These are phyloP conservation scores for Hanseniaspora uvarum DNA, from an alignment of 1,139 yeast genomes.

Conservation along the genomic window DNA sequence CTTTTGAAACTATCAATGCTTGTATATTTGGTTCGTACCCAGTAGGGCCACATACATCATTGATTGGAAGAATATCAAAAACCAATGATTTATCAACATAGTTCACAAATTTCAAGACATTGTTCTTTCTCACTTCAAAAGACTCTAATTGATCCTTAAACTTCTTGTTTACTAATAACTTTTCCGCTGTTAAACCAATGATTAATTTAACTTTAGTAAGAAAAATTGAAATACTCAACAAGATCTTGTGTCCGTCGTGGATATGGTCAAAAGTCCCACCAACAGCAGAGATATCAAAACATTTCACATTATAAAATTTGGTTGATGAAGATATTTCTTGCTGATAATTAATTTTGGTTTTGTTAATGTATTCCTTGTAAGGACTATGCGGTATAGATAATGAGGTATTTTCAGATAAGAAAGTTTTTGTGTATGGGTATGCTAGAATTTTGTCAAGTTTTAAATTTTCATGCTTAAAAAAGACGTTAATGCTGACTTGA, in stretches of 20 bases:
- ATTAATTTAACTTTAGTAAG: slow-evolving; percentile 38
- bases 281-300: slow-evolving; percentile 44
- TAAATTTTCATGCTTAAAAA: neutral
- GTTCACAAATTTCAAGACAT: slow-evolving; percentile 42
- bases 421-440: neutral
- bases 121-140: slow-evolving; percentile 41
- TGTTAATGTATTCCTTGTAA: neutral
- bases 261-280: slow-evolving; percentile 98
- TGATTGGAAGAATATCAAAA: slow-evolving; percentile 47
- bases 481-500: slow-evolving; percentile 3
- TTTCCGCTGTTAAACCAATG: slow-evolving; percentile 78
- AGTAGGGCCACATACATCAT: slow-evolving; percentile 92
- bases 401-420: neutral
- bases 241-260: slow-evolving; percentile 88
- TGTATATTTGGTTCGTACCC: slow-evolving; percentile 66
- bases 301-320: slow-evolving; percentile 23
- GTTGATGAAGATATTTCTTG: neutral
- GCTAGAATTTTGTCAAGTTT: neutral
- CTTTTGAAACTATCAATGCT: slow-evolving; percentile 70
- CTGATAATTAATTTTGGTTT: neutral
- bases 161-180: slow-evolving; percentile 62
- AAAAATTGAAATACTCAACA: slow-evolving; percentile 60
- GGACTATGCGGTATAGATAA: neutral
- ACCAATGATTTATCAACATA: slow-evolving; percentile 38
- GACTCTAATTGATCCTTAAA: slow-evolving; percentile 56